phyloP scores from a whole-genome alignment of 495 filamentous ascomycete genomes.

The Aspergillus mulundensis region DNA sequence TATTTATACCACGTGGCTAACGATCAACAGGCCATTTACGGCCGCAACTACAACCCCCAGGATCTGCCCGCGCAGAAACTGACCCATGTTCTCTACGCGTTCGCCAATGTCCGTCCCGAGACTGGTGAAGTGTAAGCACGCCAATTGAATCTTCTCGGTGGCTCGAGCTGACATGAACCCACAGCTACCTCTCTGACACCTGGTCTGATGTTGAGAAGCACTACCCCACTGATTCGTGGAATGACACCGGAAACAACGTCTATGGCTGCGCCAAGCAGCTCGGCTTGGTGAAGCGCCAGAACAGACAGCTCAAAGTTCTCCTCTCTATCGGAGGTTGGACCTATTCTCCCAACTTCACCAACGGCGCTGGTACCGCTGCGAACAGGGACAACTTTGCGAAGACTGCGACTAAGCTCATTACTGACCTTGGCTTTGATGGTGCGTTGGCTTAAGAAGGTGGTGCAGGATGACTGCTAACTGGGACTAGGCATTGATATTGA shows the following conservation, averaged over 20 bases:
- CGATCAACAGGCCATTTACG: slow-evolving; percentile 72
- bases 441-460: not conserved
- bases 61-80: slow-evolving; percentile 83
- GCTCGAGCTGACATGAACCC: not conserved
- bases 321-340: slow-evolving; percentile 97
- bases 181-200: slow-evolving; percentile 67
- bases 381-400: slow-evolving; percentile 72
- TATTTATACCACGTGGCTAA: not conserved
- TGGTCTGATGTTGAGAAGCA: slow-evolving; percentile 91
- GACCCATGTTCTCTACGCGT: slow-evolving; percentile 89
- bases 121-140: slow-evolving; percentile 66
- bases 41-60: slow-evolving; percentile 76
- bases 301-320: slow-evolving; percentile 85
- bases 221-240: slow-evolving; percentile 52
- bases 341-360: slow-evolving; percentile 80
- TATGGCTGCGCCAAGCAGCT: slow-evolving; percentile 84
- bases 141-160: not conserved
- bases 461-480: slow-evolving; percentile 9
- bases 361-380: slow-evolving; percentile 54
- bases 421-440: slow-evolving; percentile 63
- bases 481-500: slow-evolving; percentile 54
- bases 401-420: slow-evolving; percentile 62
- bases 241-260: slow-evolving; percentile 42
- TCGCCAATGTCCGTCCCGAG: slow-evolving; percentile 75
- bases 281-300: slow-evolving; percentile 79